These are phyloP conservation scores for Trichopus zeylanicus DNA, from an alignment of 116 monocot species.

Conservation along the genomic window DNA sequence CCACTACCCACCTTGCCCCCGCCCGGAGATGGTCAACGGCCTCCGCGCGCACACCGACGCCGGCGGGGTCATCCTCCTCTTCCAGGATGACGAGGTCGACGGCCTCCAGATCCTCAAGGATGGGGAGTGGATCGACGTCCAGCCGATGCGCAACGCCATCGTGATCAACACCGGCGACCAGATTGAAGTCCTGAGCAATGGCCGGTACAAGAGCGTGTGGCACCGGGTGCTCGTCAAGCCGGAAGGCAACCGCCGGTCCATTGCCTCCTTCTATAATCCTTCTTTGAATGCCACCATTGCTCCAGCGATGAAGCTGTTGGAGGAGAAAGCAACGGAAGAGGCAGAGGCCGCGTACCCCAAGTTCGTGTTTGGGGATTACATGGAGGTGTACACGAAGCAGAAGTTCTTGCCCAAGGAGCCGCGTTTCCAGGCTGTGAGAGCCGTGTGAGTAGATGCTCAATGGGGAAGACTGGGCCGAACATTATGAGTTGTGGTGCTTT, in stretches of 20 bases:
- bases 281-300: constrained; percentile 9
- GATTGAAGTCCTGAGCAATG: constrained; percentile 21
- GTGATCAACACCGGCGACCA: constrained; percentile 21
- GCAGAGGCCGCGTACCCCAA: constrained; percentile 2
- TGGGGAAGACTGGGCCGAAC: neutral
- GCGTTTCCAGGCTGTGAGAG: constrained; percentile 10
- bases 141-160: constrained; percentile 11
- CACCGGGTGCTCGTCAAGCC: constrained; percentile 5
- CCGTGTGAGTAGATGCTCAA: neutral
- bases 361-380: constrained; percentile 14
- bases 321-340: neutral
- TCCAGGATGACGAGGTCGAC: constrained; percentile 17
- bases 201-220: constrained; percentile 13
- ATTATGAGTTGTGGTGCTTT: too few relatives aligned
- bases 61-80: constrained; percentile 15
- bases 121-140: constrained; percentile 14
- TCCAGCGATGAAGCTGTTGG: neutral
- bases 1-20: constrained; percentile 25
- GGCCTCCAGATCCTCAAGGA: constrained; percentile 22
- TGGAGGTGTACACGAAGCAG: constrained; percentile 14
- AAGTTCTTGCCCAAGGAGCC: constrained; percentile 21
- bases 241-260: constrained; percentile 9
- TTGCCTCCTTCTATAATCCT: constrained; percentile 14
- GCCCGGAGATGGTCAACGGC: constrained; percentile 9
- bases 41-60: constrained; percentile 20